phyloP scores from a whole-genome alignment of 2,329 filamentous ascomycete genomes.

The Talaromyces sp. region DNA sequence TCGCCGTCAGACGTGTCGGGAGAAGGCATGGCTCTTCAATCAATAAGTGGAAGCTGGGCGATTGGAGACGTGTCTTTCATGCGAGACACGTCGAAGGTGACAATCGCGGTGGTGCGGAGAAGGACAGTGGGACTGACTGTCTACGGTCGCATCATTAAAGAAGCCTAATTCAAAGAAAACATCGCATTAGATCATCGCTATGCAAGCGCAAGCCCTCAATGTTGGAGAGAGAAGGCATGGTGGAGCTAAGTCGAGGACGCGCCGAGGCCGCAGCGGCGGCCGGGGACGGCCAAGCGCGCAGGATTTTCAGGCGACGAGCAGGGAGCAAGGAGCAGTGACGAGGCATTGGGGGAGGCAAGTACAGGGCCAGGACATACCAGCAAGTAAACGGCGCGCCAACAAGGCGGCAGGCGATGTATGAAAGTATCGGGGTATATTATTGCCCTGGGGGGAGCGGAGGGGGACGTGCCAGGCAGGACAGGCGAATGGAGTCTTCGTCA shows the following conservation, averaged over 20 bases:
- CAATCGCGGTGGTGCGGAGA: slow-evolving; percentile 18
- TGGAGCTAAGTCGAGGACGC: not conserved
- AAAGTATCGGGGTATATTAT: not conserved
- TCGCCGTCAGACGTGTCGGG: slow-evolving; percentile 24
- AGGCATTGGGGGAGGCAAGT: not conserved
- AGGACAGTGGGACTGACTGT: slow-evolving; percentile 16
- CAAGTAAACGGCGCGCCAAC: not conserved
- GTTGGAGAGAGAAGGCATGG: not conserved
- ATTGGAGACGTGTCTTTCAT: slow-evolving; percentile 17
- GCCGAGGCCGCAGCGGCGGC: not conserved
- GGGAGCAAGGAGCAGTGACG: not conserved
- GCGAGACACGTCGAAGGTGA: slow-evolving; percentile 16
- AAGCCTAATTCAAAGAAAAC: not conserved
- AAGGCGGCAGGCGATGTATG: not conserved
- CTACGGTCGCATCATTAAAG: slow-evolving; percentile 29
- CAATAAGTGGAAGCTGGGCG: not conserved
- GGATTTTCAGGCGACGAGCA: not conserved
- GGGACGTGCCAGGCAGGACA: not conserved
- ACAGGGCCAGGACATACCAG: not conserved
- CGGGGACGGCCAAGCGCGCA: not conserved
- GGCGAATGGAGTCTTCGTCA: not conserved
- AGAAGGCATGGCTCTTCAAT: slow-evolving; percentile 27
- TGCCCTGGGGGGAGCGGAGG: not conserved
- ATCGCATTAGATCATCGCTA: not conserved
- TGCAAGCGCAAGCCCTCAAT: not conserved